Evolutionary conservation across 1,284 basidiomycete genomes (phyloP), one percentile per base, ranked within the genome.

Genomic region (Phylloboletellus chloephorus): DNA sequence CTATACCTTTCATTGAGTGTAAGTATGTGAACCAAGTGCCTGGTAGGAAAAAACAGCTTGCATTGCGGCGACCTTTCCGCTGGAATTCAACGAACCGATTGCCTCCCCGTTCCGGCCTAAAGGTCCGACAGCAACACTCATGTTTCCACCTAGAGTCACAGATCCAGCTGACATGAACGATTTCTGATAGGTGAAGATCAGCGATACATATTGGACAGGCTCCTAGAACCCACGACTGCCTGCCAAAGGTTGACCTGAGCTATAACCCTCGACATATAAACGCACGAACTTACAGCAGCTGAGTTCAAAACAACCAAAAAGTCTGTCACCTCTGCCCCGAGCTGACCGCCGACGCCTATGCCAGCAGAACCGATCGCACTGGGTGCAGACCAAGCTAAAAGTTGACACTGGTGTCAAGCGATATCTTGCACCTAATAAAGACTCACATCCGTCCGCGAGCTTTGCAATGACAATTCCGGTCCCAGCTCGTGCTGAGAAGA

Each of bases 121-220:
- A 1, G 95, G 95, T 1, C 96, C 95, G 0, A 98, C 74, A 6
- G 95, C 94, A 40, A 98, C 68, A 46, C 88, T 91, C 62, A 94
- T 71, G 60, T 95, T 95, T n/a, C 92, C 93, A 19, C 92, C 93
- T 5, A 98, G 69, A 9, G 89, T 96, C 32, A 98, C 63, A 5
- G 85, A 91, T 4, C 96, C 95, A 9, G 92, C 86, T 10, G 90
- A 78, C 95, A 98, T 98, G 67, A 98, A 98, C 1, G 85, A 85
- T 58, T 73, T 74, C 69, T 97, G 65, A 3, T 65, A 22, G 22
- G 11, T 15, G 8, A 16, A 31, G 3, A 28, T 51, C 10, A 54
- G 42, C 12, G 9, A 42, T 26, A 26, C 12, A 12, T 37, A 49
- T 37, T 21, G 12, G 21, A 48, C 10, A 32, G 32, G 39, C 24